Evolutionary conservation across 257 asterid species (phyloP).

Genomic region (Solanum tarijense): DNA sequence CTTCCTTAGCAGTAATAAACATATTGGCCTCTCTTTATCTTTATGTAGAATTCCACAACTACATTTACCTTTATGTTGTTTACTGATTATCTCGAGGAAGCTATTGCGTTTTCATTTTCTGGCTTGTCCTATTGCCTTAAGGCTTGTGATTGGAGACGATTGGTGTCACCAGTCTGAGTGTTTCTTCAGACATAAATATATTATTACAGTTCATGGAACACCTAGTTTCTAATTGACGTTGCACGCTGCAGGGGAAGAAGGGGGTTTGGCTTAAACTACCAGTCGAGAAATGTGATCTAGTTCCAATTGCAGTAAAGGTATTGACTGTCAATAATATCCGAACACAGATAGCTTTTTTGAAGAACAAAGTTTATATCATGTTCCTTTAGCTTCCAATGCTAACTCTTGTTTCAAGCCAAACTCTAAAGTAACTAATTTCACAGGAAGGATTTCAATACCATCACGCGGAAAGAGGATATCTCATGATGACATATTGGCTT

Average conservation of each 20-base stretch:
- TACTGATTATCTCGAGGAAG: neutral
- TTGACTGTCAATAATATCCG: neutral
- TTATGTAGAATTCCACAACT: neutral
- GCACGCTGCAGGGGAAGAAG: conserved; percentile 46
- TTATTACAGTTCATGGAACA: neutral
- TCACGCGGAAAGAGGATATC: conserved; percentile 69
- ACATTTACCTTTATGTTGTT: neutral
- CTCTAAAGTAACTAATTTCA: neutral
- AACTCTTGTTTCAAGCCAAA: neutral
- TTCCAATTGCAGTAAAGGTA: conserved; percentile 72
- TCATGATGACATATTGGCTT: conserved; percentile 90
- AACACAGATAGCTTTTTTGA: neutral
- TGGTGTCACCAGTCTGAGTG: neutral
- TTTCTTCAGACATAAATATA: neutral
- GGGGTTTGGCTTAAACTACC: conserved; percentile 91
- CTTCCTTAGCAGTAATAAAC: neutral
- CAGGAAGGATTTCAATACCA: conserved; percentile 83
- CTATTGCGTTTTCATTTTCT: neutral
- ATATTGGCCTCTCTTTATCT: neutral
- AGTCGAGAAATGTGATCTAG: conserved; percentile 59
- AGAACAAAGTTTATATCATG: neutral
- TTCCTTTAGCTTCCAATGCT: neutral
- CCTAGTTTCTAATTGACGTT: neutral
- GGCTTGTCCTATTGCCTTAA: neutral
- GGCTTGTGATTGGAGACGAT: neutral